Evolutionary conservation across 495 filamentous ascomycete species (phyloP).

Genomic region (Xylaria acuta): DNA sequence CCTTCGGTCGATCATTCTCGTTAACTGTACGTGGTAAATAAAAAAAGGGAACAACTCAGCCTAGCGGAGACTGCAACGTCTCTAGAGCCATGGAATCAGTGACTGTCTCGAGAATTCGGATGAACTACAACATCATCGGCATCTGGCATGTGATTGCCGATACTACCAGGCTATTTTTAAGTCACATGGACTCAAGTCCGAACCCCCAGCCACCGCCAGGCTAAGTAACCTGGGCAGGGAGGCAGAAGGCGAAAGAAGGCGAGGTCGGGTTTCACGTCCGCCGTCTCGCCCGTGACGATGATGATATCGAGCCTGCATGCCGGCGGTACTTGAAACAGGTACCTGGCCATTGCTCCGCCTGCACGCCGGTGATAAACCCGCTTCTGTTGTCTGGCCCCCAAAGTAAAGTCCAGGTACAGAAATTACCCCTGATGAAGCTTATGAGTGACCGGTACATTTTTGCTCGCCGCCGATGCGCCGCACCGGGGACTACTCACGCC

Average conservation of each 20-base stretch:
- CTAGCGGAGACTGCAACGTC: background rate
- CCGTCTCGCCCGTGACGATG: background rate
- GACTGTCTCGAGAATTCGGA: background rate
- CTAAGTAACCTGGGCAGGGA: background rate
- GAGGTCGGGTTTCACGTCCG: constrained; percentile 1
- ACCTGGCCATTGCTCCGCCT: constrained; percentile 21
- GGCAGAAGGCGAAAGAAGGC: background rate
- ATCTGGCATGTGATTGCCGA: constrained; percentile 24
- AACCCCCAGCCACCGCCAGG: background rate
- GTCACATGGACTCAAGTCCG: constrained; percentile 9
- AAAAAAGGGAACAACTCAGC: background rate
- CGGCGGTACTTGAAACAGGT: constrained; percentile 20
- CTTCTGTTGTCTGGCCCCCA: constrained; percentile 6
- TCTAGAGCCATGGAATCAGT: background rate
- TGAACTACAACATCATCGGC: constrained; percentile 9
- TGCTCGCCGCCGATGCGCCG: constrained; percentile 27
- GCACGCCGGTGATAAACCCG: background rate
- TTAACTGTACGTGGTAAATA: constrained; percentile 3
- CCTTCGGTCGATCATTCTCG: constrained; percentile 8
- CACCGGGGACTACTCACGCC: constrained; percentile 15
- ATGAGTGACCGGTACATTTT: constrained; percentile 1
- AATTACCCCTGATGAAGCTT: constrained; percentile 9
- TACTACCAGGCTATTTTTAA: constrained; percentile 17
- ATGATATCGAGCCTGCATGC: background rate
- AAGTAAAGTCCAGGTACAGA: background rate